A percentile compares a stretch with the other conserved stretches of the same genome.
phyloP scores from a whole-genome alignment of 2,329 filamentous ascomycete species.

The Monosporascus sp. region DNA sequence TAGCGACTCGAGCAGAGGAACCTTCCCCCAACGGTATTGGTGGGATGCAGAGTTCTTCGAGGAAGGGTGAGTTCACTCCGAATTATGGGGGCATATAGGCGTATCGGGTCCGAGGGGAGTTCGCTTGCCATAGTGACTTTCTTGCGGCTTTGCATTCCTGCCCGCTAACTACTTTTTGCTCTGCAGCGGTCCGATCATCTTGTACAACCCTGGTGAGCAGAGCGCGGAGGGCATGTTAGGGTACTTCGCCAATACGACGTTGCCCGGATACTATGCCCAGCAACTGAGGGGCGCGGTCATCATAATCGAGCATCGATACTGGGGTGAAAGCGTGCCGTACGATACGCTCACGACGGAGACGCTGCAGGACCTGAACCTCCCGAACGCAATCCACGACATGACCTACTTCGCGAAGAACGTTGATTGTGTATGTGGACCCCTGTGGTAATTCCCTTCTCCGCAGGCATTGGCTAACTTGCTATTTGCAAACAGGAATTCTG shows the following conservation, averaged over 20 bases:
- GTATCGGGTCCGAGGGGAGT: conserved; percentile 1
- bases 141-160: too few species aligned
- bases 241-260: conserved; percentile 7
- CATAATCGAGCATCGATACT: conserved; percentile 17
- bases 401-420: conserved; percentile 29
- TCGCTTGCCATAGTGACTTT: too few species aligned
- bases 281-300: conserved; percentile 13
- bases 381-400: conserved; percentile 23
- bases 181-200: conserved; percentile 11
- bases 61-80: conserved; percentile 8
- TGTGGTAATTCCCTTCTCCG: too few species aligned
- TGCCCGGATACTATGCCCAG: conserved; percentile 14
- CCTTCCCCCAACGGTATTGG: conserved; percentile 38
- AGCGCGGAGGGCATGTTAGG: conserved; percentile 8
- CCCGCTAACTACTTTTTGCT: too few species aligned
- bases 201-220: conserved; percentile 15
- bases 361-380: conserved; percentile 19
- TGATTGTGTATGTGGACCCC: conserved; percentile 19
- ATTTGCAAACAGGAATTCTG: conserved; percentile 27
- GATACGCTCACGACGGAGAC: conserved; percentile 15
- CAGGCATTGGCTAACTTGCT: too few species aligned
- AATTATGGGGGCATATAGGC: not conserved
- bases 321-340: conserved; percentile 13
- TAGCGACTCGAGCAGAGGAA: conserved; percentile 32
- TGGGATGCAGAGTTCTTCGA: conserved; percentile 23